phyloP scores from a whole-genome alignment of 495 filamentous ascomycete species.

The Neurospora sp. region DNA sequence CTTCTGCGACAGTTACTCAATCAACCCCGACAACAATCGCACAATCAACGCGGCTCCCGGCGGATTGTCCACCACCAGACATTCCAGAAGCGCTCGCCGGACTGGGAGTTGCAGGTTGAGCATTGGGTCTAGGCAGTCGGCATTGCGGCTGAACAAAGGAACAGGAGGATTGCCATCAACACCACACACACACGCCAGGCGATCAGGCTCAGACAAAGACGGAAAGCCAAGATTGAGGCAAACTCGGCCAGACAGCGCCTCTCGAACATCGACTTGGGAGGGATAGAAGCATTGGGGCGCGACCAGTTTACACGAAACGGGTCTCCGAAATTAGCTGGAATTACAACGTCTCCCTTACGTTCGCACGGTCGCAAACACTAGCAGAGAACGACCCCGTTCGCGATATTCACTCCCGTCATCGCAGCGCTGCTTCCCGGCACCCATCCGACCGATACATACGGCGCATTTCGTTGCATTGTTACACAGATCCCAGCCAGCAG shows the following conservation, averaged over 20 bases:
- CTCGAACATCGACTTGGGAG: neutral
- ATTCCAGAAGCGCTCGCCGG: neutral
- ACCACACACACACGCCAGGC: neutral
- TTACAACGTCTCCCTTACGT: neutral
- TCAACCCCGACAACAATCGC: slow-evolving; percentile 5
- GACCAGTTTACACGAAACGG: neutral
- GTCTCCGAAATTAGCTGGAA: neutral
- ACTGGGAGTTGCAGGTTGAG: neutral
- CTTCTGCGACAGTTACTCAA: slow-evolving; percentile 1
- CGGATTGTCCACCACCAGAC: neutral
- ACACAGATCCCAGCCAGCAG: slow-evolving; percentile 17
- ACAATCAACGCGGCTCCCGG: neutral
- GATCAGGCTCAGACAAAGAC: neutral
- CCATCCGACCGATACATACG: slow-evolving; percentile 5
- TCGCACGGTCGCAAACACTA: slow-evolving; percentile 2
- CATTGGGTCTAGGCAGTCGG: neutral
- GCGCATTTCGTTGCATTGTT: slow-evolving; percentile 13
- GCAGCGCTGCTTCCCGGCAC: neutral
- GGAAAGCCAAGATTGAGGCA: neutral
- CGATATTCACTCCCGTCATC: neutral
- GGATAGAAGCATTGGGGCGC: neutral
- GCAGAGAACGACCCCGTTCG: neutral
- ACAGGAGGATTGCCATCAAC: neutral
- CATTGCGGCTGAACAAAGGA: neutral
- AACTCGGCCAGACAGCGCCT: neutral